These are phyloP conservation scores for Fragilaria crotonensis DNA, from an alignment of 108 stramenopile genomes.

Conservation along the genomic window DNA sequence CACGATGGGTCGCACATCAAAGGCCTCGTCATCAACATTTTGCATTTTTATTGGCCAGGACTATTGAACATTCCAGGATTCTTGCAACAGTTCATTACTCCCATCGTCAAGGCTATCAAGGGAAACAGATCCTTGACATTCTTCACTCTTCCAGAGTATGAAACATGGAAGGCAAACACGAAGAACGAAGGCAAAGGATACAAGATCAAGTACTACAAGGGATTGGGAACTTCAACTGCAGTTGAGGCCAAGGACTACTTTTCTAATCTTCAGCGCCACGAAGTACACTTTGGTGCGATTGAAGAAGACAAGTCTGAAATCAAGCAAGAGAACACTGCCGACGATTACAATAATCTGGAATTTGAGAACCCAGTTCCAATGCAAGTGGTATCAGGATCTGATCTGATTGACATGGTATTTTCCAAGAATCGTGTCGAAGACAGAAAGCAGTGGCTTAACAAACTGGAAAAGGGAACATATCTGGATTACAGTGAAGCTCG, in stretches of 20 bases:
- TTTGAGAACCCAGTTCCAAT: no score
- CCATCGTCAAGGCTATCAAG: slow-evolving; percentile 74
- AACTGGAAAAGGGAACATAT: slow-evolving; percentile 65
- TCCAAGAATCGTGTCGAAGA: slow-evolving; percentile 71
- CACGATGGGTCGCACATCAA: slow-evolving; percentile 90
- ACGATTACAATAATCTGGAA: no score
- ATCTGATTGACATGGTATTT: slow-evolving; percentile 81
- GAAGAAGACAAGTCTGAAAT: no score
- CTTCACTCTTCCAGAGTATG: slow-evolving; percentile 79
- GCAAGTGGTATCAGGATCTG: slow-evolving; percentile 30
- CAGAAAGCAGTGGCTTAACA: slow-evolving; percentile 80
- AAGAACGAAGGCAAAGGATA: slow-evolving; percentile 40
- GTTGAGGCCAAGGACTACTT: slow-evolving; percentile 90
- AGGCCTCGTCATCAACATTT: slow-evolving; percentile 89
- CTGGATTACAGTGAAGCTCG: slow-evolving; percentile 43
- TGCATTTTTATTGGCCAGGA: slow-evolving; percentile 87
- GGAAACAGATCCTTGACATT: slow-evolving; percentile 52
- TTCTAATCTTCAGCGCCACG: slow-evolving; percentile 53
- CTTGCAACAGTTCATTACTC: slow-evolving; percentile 83
- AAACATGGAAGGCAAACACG: slow-evolving; percentile 61
- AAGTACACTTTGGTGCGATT: slow-evolving; percentile 68
- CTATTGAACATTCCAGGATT: slow-evolving; percentile 70
- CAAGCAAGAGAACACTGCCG: slow-evolving; percentile 65
- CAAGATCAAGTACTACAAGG: slow-evolving; percentile 93
- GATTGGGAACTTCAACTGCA: slow-evolving; percentile 87